These are phyloP conservation scores for Leishmania major DNA, from an alignment of 208 protist species.

Conservation along the genomic window DNA sequence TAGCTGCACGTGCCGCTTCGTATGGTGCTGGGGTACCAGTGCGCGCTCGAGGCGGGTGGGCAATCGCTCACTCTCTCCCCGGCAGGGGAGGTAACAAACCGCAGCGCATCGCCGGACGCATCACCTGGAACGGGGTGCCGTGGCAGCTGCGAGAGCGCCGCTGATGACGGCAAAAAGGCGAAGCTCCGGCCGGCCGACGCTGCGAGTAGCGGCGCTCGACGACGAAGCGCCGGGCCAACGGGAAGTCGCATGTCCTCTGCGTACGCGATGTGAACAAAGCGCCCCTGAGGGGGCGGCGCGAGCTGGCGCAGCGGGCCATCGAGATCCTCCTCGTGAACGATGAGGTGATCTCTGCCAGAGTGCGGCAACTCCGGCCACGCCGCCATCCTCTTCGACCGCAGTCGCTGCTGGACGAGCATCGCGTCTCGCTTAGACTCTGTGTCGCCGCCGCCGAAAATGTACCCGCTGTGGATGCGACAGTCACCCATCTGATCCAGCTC, in stretches of 20 bases:
- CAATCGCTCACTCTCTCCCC: background rate
- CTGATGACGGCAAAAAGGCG: background rate
- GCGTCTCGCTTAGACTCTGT: constrained; percentile 1
- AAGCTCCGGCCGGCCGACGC: background rate
- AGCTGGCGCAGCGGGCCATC: constrained; percentile 29
- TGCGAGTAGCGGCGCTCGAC: background rate
- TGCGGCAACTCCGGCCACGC: constrained; percentile 25
- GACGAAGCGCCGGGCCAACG: background rate
- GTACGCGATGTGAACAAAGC: constrained; percentile 26
- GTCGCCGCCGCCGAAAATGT: constrained; percentile 31
- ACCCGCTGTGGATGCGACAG: constrained; percentile 48
- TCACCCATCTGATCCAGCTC: constrained; percentile 40
- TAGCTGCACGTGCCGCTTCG: background rate
- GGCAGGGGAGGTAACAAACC: background rate
- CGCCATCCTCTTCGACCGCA: constrained; percentile 12
- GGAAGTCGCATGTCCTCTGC: constrained; percentile 4
- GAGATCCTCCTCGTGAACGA: constrained; percentile 23
- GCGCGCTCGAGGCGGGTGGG: background rate
- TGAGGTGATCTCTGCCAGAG: constrained; percentile 9
- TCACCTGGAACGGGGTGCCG: background rate
- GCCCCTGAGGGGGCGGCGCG: constrained; percentile 17
- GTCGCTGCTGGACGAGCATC: constrained; percentile 28
- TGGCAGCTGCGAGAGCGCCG: constrained; percentile 1
- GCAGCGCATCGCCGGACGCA: background rate
- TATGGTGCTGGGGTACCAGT: background rate